Percentiles rank a stretch among this genome's conserved stretches.
These are phyloP conservation scores for Cutaneotrichosporon arboriforme DNA, from an alignment of 1,284 basidiomycete genomes.

Conservation along the genomic window DNA sequence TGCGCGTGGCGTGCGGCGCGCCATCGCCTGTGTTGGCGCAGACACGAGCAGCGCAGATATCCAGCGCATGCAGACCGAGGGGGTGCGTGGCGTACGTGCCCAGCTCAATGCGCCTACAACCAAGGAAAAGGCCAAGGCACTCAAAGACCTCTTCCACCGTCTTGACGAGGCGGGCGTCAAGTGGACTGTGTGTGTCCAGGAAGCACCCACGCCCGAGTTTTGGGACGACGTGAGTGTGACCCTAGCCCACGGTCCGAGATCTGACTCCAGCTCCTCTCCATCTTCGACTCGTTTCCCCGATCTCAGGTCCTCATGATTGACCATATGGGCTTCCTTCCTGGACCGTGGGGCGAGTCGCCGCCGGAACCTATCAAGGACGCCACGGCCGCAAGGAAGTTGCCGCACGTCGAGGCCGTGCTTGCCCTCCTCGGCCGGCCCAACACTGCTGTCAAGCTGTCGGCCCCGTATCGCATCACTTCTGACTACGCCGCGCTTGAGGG, in stretches of 20 bases:
- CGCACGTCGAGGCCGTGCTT: slow-evolving; percentile 3
- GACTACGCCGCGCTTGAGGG: slow-evolving; percentile 5
- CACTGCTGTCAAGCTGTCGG: slow-evolving; percentile 7
- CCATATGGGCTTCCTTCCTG: slow-evolving; percentile 11
- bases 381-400: neutral
- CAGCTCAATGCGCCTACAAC: neutral
- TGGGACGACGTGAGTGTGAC: slow-evolving; percentile 1
- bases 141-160: neutral
- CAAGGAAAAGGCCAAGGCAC: neutral
- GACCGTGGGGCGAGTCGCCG: slow-evolving; percentile 1
- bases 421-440: neutral
- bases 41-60: neutral
- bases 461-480: slow-evolving; percentile 9
- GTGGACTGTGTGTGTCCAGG: slow-evolving; percentile 10
- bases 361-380: neutral
- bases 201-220: neutral
- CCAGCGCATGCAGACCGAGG: neutral
- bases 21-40: neutral
- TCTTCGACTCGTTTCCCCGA: neutral
- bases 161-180: slow-evolving; percentile 4
- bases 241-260: neutral
- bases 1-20: neutral
- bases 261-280: neutral
- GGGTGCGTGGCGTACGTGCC: slow-evolving; percentile 8
- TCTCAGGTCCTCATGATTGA: slow-evolving; percentile 9